Conservation (phyloP, 352 stramenopile genomes). For the Hyaloperonospora arabidopsidis region DNA sequence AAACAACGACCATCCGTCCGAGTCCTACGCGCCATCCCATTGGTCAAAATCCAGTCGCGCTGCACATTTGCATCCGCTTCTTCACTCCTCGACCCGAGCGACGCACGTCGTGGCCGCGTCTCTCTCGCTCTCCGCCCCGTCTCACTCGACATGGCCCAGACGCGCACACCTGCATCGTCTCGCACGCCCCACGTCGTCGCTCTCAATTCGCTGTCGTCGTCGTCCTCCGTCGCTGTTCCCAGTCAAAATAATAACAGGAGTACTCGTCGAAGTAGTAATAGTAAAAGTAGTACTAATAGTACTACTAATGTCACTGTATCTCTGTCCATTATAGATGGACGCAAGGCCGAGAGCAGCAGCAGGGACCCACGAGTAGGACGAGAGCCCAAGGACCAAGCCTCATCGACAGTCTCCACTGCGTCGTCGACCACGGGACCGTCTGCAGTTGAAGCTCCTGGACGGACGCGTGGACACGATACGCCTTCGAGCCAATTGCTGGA, state of each 20-base stretch:
- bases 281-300: no score
- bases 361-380: no score
- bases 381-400: conserved; percentile 4
- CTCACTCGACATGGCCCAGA: background rate
- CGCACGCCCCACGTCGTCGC: conserved; percentile 1
- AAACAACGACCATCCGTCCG: no score
- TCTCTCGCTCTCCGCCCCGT: background rate
- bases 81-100: conserved; percentile 2
- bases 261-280: no score
- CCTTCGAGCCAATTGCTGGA: background rate
- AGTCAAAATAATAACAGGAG: no score
- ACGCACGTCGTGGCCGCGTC: background rate
- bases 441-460: conserved; percentile 10
- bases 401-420: conserved; percentile 29
- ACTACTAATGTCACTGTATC: no score
- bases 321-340: conserved; percentile 1
- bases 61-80: conserved; percentile 2
- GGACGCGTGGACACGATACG: conserved; percentile 12
- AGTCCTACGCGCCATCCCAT: conserved; percentile 3
- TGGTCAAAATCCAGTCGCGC: conserved; percentile 9
- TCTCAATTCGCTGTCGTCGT: conserved; percentile 19
- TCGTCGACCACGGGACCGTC: conserved; percentile 23
- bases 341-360: background rate
- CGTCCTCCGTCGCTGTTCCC: conserved; percentile 5
- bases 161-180: no score